Conservation (phyloP, 305 asterid genomes). For the Fraxinus greggii region DNA sequence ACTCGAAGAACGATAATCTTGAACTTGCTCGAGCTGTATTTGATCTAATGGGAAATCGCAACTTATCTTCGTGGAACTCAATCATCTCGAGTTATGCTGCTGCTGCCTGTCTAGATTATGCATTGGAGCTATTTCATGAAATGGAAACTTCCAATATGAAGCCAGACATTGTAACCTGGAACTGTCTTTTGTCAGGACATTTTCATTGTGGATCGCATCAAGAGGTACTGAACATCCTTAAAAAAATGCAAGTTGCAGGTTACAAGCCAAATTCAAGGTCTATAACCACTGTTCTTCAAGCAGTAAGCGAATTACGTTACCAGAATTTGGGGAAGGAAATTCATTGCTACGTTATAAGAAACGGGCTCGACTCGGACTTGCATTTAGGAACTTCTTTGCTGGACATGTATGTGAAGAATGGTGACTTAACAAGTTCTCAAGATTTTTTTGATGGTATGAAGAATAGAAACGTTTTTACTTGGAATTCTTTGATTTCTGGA, state of each 20-base stretch:
- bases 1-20: constrained; percentile 28
- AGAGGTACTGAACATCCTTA: constrained; percentile 30
- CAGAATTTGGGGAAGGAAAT: constrained; percentile 33
- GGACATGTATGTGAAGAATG: constrained; percentile 61
- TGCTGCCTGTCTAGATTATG: constrained; percentile 30
- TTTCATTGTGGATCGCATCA: constrained; percentile 27
- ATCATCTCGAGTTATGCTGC: constrained; percentile 40
- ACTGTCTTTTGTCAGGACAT: constrained; percentile 44
- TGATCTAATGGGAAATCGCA: constrained; percentile 34
- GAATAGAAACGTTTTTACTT: constrained; percentile 41
- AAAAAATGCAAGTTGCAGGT: constrained; percentile 36
- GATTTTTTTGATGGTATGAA: constrained; percentile 41
- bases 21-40: constrained; percentile 36
- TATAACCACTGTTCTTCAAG: constrained; percentile 39
- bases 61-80: constrained; percentile 48
- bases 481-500: constrained; percentile 62
- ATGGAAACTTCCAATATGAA: constrained; percentile 28
- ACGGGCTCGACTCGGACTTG: constrained; percentile 38
- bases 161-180: constrained; percentile 47
- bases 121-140: constrained; percentile 36
- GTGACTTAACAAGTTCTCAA: constrained; percentile 38
- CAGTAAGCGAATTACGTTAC: constrained; percentile 31
- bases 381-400: constrained; percentile 48
- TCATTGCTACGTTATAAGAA: constrained; percentile 37
- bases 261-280: constrained; percentile 41